phyloP scores from a whole-genome alignment of 2,329 filamentous ascomycete genomes.

The Zasmidium citrigriseum region DNA sequence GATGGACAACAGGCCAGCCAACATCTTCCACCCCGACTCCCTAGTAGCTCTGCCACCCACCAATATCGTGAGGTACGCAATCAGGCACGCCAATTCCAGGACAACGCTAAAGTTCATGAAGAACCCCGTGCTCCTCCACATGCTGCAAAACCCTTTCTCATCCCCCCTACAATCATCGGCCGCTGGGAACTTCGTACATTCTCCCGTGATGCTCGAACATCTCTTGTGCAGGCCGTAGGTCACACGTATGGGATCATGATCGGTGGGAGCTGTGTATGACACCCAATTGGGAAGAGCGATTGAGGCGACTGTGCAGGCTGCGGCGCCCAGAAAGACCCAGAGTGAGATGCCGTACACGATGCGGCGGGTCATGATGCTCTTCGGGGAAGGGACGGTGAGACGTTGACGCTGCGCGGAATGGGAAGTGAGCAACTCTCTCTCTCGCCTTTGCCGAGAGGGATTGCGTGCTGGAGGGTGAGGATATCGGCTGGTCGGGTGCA shows the following conservation, averaged over 20 bases:
- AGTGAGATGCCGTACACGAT: conserved; percentile 52
- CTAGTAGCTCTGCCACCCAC: conserved; percentile 76
- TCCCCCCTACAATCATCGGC: conserved; percentile 66
- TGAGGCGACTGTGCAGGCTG: conserved; percentile 68
- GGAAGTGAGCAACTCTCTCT: not conserved
- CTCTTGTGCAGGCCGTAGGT: conserved; percentile 77
- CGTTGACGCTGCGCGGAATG: not conserved
- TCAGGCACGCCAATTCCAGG: conserved; percentile 77
- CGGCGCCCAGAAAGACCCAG: conserved; percentile 56
- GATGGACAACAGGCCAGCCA: conserved; percentile 65
- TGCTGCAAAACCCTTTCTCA: conserved; percentile 78
- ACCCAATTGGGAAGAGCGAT: conserved; percentile 74
- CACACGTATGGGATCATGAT: conserved; percentile 57
- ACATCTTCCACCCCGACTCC: conserved; percentile 78
- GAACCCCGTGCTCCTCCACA: conserved; percentile 89
- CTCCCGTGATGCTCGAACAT: conserved; percentile 69
- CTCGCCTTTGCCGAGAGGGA: not conserved
- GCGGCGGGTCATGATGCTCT: conserved; percentile 47
- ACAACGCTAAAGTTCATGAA: conserved; percentile 81
- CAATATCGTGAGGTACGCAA: conserved; percentile 76
- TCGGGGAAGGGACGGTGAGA: not conserved
- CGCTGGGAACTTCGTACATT: conserved; percentile 68
- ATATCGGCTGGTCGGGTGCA: not conserved
- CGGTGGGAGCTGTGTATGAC: conserved; percentile 45
- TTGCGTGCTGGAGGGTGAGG: conserved; percentile 1